Conservation (phyloP, 495 filamentous ascomycete genomes). For the Lophium mytilinum region DNA sequence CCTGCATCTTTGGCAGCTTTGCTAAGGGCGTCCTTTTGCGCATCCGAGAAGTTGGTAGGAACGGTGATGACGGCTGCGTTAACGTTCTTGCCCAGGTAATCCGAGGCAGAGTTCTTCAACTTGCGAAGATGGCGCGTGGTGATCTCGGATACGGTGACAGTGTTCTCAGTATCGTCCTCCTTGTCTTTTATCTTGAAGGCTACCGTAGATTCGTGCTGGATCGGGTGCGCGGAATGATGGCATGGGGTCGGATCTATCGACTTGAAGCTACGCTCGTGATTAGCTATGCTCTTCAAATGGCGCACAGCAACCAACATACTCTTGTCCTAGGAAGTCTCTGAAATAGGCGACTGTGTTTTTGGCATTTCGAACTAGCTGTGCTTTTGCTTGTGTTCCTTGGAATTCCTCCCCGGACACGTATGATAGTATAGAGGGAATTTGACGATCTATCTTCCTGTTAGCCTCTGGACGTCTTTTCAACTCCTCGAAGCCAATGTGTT, state of each 20-base stretch:
- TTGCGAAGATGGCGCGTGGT: constrained; percentile 85
- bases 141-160: constrained; percentile 73
- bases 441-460: constrained; percentile 59
- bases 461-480: too few species aligned
- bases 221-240: constrained; percentile 86
- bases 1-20: constrained; percentile 72
- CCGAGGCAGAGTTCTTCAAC: constrained; percentile 72
- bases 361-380: constrained; percentile 81
- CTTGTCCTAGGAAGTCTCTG: constrained; percentile 88
- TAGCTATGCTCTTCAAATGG: not conserved
- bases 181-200: constrained; percentile 80
- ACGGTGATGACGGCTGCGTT: constrained; percentile 89
- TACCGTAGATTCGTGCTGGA: constrained; percentile 62
- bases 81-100: constrained; percentile 86
- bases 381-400: constrained; percentile 91
- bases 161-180: constrained; percentile 56
- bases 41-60: constrained; percentile 84
- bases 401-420: constrained; percentile 95
- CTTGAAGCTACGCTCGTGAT: constrained; percentile 55
- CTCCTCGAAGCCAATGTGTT: too few species aligned
- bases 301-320: constrained; percentile 42
- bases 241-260: constrained; percentile 92
- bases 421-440: constrained; percentile 89
- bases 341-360: constrained; percentile 92
- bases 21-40: constrained; percentile 71